Evolutionary conservation across 2,329 filamentous ascomycete species (phyloP).

Genomic region (Colletotrichum melonis): DNA sequence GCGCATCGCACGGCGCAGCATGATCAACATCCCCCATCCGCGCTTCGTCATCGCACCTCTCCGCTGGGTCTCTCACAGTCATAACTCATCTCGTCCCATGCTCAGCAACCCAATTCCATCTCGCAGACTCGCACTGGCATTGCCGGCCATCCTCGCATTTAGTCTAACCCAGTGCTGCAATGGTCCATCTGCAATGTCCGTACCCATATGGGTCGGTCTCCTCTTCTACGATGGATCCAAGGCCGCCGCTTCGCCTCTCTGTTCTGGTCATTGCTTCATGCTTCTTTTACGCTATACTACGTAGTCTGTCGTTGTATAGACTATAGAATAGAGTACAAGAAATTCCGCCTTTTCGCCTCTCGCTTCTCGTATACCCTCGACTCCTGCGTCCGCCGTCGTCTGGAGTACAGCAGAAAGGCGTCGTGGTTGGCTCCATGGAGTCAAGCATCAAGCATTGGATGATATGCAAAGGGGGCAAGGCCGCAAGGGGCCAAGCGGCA

Average conservation of each 20-base stretch:
- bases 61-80: too few species aligned
- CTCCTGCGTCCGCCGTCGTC: slow-evolving; percentile 21
- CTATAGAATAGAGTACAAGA: too few species aligned
- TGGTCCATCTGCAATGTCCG: slow-evolving; percentile 13
- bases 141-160: background rate
- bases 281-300: background rate
- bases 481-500: slow-evolving; percentile 11
- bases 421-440: background rate
- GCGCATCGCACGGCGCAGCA: background rate
- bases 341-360: background rate
- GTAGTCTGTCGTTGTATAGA: too few species aligned
- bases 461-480: background rate
- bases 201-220: background rate
- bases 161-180: slow-evolving; percentile 2
- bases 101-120: background rate
- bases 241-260: background rate
- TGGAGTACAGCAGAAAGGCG: slow-evolving; percentile 8
- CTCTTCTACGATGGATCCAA: background rate
- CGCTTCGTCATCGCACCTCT: too few species aligned
- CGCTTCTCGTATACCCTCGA: background rate
- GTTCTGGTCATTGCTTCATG: background rate
- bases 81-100: slow-evolving; percentile 7
- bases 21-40: too few species aligned
- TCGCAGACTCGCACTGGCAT: slow-evolving; percentile 12
- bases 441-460: background rate